Conservation (phyloP, 139 green algal species). For the Chlamydomonas sp. region DNA sequence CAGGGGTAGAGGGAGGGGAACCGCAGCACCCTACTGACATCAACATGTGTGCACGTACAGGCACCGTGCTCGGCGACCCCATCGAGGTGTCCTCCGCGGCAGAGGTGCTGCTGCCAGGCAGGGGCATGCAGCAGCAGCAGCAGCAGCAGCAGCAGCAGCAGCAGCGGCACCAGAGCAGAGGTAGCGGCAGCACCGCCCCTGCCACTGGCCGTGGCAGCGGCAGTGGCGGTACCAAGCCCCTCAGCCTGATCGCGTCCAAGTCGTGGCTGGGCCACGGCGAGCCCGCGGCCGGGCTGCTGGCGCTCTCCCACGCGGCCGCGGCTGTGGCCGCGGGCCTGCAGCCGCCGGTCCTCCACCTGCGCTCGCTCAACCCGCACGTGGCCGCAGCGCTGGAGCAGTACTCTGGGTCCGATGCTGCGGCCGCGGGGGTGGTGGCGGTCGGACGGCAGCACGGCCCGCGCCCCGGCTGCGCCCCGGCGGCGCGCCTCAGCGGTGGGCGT, state of each 20-base stretch:
- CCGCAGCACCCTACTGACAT: too few species aligned
- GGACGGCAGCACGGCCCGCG: background rate
- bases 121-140: background rate
- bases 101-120: background rate
- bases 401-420: background rate
- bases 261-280: constrained; percentile 58
- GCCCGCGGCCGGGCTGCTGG: constrained; percentile 61
- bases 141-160: background rate
- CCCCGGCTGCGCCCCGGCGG: background rate
- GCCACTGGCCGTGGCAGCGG: background rate
- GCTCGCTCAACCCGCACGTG: constrained; percentile 47
- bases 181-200: too few species aligned
- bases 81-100: constrained; percentile 16
- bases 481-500: background rate
- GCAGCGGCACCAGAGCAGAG: too few species aligned
- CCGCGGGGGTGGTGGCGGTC: background rate
- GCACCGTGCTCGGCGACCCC: constrained; percentile 27
- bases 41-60: constrained; percentile 7
- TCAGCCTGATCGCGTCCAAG: constrained; percentile 15
- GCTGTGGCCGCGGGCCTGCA: constrained; percentile 9
- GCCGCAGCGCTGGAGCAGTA: background rate
- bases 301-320: constrained; percentile 30
- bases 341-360: constrained; percentile 48
- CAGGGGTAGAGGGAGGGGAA: too few species aligned
- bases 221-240: background rate